Conservation (phyloP, 176 grass and related monocot species). For the Chloris gayana region DNA sequence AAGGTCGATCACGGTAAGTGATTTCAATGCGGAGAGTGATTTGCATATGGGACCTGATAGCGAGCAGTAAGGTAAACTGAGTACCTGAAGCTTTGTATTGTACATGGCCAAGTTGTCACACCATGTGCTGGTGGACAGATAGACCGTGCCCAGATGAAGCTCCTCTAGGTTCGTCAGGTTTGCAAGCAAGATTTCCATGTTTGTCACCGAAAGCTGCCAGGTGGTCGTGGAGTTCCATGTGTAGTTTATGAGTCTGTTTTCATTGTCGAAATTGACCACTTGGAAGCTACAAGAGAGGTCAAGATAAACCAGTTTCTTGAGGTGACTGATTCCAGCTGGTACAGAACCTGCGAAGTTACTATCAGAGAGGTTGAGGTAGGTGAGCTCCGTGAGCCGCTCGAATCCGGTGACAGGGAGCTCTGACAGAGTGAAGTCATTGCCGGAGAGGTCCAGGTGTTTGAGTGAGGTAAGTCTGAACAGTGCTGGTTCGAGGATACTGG, state of each 20-base stretch:
- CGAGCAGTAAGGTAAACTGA: constrained; percentile 39
- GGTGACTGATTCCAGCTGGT: constrained; percentile 22
- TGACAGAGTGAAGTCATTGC: constrained; percentile 35
- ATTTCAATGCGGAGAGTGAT: constrained; percentile 25
- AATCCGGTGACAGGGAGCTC: constrained; percentile 29
- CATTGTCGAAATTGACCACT: background rate
- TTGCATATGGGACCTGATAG: constrained; percentile 31
- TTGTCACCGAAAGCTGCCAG: background rate
- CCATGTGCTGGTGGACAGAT: constrained; percentile 41
- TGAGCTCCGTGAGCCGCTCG: constrained; percentile 39
- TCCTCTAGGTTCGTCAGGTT: constrained; percentile 41
- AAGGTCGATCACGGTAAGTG: constrained; percentile 26
- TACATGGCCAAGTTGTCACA: constrained; percentile 23
- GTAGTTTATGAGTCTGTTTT: background rate
- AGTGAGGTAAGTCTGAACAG: constrained; percentile 49
- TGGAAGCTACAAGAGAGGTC: constrained; percentile 30
- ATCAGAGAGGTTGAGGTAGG: constrained; percentile 50
- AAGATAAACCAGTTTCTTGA: constrained; percentile 47
- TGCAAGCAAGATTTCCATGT: constrained; percentile 29
- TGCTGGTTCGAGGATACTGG: background rate
- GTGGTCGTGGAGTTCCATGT: too few relatives aligned
- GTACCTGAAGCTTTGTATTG: constrained; percentile 22
- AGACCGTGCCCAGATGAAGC: constrained; percentile 40
- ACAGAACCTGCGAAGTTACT: constrained; percentile 38
- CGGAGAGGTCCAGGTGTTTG: constrained; percentile 36